These are phyloP conservation scores for Ilex paraguariensis DNA, from an alignment of 305 asterid genomes.

Conservation along the genomic window DNA sequence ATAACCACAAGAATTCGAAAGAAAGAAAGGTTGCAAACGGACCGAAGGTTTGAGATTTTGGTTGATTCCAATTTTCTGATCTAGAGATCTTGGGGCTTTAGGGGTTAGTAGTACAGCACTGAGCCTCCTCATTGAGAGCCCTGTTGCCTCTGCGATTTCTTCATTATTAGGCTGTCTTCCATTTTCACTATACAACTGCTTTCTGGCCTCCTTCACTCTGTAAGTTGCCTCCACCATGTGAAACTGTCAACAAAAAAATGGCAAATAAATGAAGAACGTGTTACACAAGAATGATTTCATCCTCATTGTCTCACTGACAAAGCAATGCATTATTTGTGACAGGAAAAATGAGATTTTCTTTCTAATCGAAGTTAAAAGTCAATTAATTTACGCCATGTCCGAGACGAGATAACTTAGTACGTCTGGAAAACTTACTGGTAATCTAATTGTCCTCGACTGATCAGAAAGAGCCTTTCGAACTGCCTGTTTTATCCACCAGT, in stretches of 20 bases:
- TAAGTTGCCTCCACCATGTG: constrained; percentile 93
- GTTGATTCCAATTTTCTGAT: constrained; percentile 80
- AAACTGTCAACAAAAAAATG: constrained; percentile 34
- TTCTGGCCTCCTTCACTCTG: constrained; percentile 91
- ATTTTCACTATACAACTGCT: constrained; percentile 57
- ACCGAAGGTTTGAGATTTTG: constrained; percentile 78
- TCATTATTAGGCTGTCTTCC: constrained; percentile 71
- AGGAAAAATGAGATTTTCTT: background rate
- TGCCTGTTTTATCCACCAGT: constrained; percentile 98
- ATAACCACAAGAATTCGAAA: background rate
- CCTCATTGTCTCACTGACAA: background rate
- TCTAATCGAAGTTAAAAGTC: too few relatives aligned
- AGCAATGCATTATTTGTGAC: background rate
- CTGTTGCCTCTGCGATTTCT: constrained; percentile 86
- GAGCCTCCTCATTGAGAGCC: constrained; percentile 85
- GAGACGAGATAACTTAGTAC: background rate
- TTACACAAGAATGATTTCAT: background rate
- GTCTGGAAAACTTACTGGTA: constrained; percentile 56
- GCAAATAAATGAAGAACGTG: constrained; percentile 7
- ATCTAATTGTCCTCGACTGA: constrained; percentile 80
- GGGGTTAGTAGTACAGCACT: constrained; percentile 70
- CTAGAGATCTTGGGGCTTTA: constrained; percentile 88
- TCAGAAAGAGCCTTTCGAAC: constrained; percentile 91
- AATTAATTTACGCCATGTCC: too few relatives aligned
- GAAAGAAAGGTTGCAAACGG: constrained; percentile 9